These are phyloP conservation scores for Nemania diffusa DNA, from an alignment of 2,329 filamentous ascomycete species.

Conservation along the genomic window DNA sequence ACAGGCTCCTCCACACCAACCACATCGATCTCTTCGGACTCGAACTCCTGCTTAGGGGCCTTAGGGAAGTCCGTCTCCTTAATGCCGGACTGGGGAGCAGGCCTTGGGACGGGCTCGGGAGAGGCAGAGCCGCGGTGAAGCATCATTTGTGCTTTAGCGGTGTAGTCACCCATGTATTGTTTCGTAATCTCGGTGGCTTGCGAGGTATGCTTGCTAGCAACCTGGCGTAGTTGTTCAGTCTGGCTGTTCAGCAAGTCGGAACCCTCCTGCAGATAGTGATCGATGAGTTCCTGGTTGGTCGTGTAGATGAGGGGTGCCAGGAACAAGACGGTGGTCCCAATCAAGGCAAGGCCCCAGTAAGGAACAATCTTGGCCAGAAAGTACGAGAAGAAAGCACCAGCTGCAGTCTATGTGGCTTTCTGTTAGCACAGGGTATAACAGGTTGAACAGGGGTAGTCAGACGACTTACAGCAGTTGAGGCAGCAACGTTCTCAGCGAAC, in stretches of 20 bases:
- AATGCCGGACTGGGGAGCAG: conserved; percentile 46
- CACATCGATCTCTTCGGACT: conserved; percentile 47
- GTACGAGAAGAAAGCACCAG: conserved; percentile 72
- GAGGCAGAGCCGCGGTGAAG: conserved; percentile 61
- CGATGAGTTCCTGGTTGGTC: conserved; percentile 76
- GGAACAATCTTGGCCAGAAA: conserved; percentile 76
- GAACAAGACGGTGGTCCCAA: conserved; percentile 69
- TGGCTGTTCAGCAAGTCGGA: conserved; percentile 69
- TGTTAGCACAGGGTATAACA: conserved; percentile 13
- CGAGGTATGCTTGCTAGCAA: conserved; percentile 72
- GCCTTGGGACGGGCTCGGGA: conserved; percentile 55
- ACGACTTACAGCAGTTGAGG: conserved; percentile 67
- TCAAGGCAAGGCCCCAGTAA: conserved; percentile 73
- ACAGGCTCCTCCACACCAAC: conserved; percentile 49
- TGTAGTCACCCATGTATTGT: conserved; percentile 75
- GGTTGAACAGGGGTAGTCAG: neutral
- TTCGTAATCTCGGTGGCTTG: conserved; percentile 72
- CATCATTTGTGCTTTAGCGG: conserved; percentile 73
- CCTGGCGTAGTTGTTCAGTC: conserved; percentile 69
- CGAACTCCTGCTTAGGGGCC: conserved; percentile 51
- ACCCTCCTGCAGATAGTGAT: conserved; percentile 68
- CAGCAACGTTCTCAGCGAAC: conserved; percentile 73
- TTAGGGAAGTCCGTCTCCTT: conserved; percentile 62
- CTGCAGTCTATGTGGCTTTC: conserved; percentile 59
- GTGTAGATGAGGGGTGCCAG: conserved; percentile 72